Percentiles rank a stretch among this genome's conserved stretches.
Conservation (phyloP, 2,329 filamentous ascomycete species). For the Xylariaceae sp. region DNA sequence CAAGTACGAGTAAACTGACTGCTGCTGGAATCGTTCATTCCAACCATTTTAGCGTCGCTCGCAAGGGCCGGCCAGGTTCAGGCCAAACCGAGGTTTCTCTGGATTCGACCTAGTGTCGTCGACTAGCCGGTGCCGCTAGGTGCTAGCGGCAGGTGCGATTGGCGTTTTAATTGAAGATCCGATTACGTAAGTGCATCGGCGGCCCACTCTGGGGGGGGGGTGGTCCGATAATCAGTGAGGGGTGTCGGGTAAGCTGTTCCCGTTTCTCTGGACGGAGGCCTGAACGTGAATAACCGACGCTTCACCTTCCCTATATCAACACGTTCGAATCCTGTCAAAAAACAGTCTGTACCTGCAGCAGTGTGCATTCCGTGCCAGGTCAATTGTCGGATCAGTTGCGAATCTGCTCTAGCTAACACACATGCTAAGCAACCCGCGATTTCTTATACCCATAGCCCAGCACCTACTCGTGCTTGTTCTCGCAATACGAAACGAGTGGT, state of each 20-base stretch:
- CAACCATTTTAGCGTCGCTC: constrained; percentile 2
- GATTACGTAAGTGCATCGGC: background rate
- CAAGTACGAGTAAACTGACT: background rate
- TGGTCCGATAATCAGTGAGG: background rate
- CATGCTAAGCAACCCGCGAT: too few relatives aligned
- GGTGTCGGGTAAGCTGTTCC: background rate
- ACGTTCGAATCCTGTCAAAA: too few relatives aligned
- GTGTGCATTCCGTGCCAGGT: too few relatives aligned
- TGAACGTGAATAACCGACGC: too few relatives aligned
- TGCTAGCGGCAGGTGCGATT: background rate
- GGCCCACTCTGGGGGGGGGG: background rate
- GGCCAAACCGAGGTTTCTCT: constrained; percentile 15
- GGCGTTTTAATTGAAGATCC: background rate
- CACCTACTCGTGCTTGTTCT: too few relatives aligned
- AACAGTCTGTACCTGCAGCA: too few relatives aligned
- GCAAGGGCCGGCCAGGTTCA: constrained; percentile 9
- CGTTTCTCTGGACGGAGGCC: background rate
- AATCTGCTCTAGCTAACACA: too few relatives aligned
- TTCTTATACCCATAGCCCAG: too few relatives aligned
- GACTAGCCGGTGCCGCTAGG: background rate
- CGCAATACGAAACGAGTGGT: too few relatives aligned
- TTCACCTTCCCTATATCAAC: too few relatives aligned
- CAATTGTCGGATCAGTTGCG: too few relatives aligned
- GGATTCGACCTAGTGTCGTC: constrained; percentile 4
- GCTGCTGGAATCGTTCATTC: background rate